Base-by-base conservation (phyloP, 108 stramenopile genomes). In the Hondaea fermentalgiana region DNA sequence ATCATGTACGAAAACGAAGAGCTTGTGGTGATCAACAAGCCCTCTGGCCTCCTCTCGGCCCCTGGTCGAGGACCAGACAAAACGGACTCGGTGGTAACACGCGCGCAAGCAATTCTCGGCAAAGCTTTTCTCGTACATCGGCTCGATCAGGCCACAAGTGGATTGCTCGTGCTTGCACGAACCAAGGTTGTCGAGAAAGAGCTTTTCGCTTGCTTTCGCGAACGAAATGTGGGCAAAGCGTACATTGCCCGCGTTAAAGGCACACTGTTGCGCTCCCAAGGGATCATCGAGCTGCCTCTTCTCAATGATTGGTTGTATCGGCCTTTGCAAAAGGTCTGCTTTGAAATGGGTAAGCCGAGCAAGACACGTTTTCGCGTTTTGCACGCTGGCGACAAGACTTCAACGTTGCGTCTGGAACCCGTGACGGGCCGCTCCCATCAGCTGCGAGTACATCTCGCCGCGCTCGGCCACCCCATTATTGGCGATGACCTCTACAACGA, bases 21-120 rank as follows among this genome's bases (percentile, higher is more conserved):
- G 42, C 91, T 95, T 35, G 87, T 96, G 53, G 95, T 96, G 17
- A 92, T 96, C 28, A 91, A 95, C 42, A 96, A 96, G 71, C 95
- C 96, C 16, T 87, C 89, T 51, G 87, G 94, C 91, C 88, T 96
- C 55, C 92, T 95, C 44, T 95, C 95, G 51, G 95, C 95, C 1
- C 95, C 95, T 17, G 95, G 96, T 6, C 90, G 60, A 12, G 45
- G 55, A 16, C 87, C 87, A 0, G 87, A 58, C 35, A 28, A 28
- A 42, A 19, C 14, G 4, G 87, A 87, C 14, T 87, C 57, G 8
- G 53, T 87, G 28, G 5, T 58, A 4, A 25, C 87, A 17, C 55
- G 87, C 14, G 23, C 55, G 4, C 25, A 29, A 10, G 28, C 8
- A 5, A 43, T 57, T 5, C 42, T 55, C 42, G 87, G 87, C 28